Evolutionary conservation across 148 eudicot genomes (phyloP).

Genomic region (Rhododendron ferrugineum): DNA sequence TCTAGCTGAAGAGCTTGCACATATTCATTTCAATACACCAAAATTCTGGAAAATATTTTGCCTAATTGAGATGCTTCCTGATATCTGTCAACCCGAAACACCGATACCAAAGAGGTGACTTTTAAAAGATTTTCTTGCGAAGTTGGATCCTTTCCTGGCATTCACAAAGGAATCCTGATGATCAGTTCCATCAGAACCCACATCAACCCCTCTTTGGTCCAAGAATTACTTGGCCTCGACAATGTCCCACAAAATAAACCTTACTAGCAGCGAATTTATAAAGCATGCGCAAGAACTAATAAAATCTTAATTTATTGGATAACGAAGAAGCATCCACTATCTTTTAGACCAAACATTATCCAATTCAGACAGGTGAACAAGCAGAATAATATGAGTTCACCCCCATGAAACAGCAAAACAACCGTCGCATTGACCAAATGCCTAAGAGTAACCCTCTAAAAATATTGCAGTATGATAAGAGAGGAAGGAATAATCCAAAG

Average conservation of each 20-base stretch:
- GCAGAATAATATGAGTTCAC: background rate
- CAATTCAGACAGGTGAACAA: background rate
- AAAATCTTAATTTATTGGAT: background rate
- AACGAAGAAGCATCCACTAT: background rate
- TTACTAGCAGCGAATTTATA: background rate
- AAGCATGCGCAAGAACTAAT: background rate
- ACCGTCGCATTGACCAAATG: background rate
- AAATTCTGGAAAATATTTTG: background rate
- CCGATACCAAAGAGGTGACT: background rate
- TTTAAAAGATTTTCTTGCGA: background rate
- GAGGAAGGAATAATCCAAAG: background rate
- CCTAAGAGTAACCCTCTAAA: background rate
- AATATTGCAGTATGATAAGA: background rate
- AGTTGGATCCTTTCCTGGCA: background rate
- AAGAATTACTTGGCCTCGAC: constrained; percentile 71
- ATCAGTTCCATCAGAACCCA: constrained; percentile 39
- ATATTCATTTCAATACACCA: background rate
- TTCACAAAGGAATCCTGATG: background rate
- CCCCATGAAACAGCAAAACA: background rate
- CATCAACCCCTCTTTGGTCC: constrained; percentile 56
- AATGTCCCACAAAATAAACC: constrained; percentile 46
- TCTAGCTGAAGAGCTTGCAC: background rate
- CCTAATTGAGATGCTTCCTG: background rate
- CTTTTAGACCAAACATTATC: background rate
- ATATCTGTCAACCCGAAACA: background rate